Conservation (phyloP, 2,329 filamentous ascomycete genomes). For the Talaromyces verruculosus region DNA sequence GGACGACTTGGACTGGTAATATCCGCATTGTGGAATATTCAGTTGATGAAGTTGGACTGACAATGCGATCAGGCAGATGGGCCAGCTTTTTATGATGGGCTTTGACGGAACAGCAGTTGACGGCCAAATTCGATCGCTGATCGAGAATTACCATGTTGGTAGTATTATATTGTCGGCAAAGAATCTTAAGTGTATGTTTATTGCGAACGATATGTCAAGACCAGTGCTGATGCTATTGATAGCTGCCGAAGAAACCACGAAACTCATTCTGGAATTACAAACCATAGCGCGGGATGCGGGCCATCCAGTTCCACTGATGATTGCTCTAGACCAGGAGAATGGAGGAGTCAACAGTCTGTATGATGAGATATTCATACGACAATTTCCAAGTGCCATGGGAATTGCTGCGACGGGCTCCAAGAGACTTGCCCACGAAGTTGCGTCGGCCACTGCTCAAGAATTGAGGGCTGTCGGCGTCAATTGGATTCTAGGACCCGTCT, state of each 20-base stretch:
- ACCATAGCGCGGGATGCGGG: conserved; percentile 87
- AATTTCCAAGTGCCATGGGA: conserved; percentile 96
- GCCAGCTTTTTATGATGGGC: conserved; percentile 66
- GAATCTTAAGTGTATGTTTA: conserved; percentile 64
- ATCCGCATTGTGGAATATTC: conserved; percentile 48
- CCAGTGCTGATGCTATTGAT: conserved; percentile 32
- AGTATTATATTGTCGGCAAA: conserved; percentile 71
- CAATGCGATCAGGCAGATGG: conserved; percentile 62
- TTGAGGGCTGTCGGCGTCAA: conserved; percentile 92
- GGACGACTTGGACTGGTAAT: conserved; percentile 44
- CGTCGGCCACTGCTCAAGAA: conserved; percentile 89
- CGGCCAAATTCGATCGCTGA: conserved; percentile 62
- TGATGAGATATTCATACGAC: conserved; percentile 91
- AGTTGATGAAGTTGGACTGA: not conserved
- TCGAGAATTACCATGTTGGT: conserved; percentile 73
- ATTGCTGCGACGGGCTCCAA: conserved; percentile 87
- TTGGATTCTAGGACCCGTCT: conserved; percentile 86
- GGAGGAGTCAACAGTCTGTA: conserved; percentile 96
- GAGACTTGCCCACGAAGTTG: conserved; percentile 82
- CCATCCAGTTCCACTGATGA: conserved; percentile 82
- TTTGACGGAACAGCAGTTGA: conserved; percentile 65
- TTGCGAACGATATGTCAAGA: not conserved
- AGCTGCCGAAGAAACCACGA: conserved; percentile 90
- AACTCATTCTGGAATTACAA: conserved; percentile 85
- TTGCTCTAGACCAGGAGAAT: conserved; percentile 95